Evolutionary conservation across 2,329 filamentous ascomycete species (phyloP), one percentile per base, ranked within the genome.

Genomic region (Aspergillus transmontanensis): DNA sequence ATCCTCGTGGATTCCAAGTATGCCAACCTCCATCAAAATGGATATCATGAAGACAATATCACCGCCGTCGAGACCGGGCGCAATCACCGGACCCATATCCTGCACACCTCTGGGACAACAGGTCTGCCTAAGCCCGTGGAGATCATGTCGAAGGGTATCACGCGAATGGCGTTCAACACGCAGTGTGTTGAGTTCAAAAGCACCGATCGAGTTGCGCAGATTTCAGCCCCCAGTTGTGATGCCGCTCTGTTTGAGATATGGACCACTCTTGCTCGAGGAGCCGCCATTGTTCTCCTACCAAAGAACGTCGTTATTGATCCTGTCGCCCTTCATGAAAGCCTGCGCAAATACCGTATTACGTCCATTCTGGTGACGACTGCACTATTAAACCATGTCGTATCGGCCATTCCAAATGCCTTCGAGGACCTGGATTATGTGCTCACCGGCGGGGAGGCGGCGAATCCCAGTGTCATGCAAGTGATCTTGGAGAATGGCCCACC

Each of bases 161-260:
- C 26, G 2, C 57, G 26, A 4, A 28, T 51, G 43, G 43, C 28
- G 12, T 30, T 26, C 12, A 28, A 59, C n/a, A 28, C 43, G 6
- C 45, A 23, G 1, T 21, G 26, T 12, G 45, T 26, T 4, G 41
- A 16, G 19, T 26, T 41, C 6, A 26, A 14, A 9, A 21, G n/a
- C 30, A 32, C 45, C 2, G 57, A 59, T 19, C 45, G 45, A 11
- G 28, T 59, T 2, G 43, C 45, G 11, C 30, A 39, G 6, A 36
- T 59, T 34, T 19, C n/a, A 2, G 34, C 32, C 2, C 30, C 46
- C 6, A 50, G 57, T 28, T 59, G 53, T 30, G 57, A 59, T 16
- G 28, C 26, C 11, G 28, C 57, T 4, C 45, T 59, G 3, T 59
- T 59, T 30, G 57, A 59, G n/a, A 39, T 59, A n/a, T 59, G 57